Percentiles rank a stretch among this genome's conserved stretches.
Evolutionary conservation across 148 eudicot species (phyloP).

Genomic region (Silene conica): DNA sequence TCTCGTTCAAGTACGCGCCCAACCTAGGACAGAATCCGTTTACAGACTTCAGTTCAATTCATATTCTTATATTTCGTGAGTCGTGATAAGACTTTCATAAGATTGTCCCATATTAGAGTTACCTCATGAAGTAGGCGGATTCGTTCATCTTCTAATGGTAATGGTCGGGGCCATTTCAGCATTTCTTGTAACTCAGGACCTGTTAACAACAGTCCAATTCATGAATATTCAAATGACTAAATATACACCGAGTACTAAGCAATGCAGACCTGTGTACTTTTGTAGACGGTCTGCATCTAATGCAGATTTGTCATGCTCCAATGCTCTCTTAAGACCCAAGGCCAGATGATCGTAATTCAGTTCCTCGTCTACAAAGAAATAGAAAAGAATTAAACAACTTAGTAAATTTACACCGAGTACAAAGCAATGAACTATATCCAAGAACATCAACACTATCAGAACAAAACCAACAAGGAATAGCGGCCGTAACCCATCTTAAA

Average conservation of each 20-base stretch:
- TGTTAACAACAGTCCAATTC: slow-evolving; percentile 26
- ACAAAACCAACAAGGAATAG: neutral
- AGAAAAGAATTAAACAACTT: neutral
- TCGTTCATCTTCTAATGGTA: slow-evolving; percentile 82
- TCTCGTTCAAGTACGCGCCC: slow-evolving; percentile 69
- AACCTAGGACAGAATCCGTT: slow-evolving; percentile 42
- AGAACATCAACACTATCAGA: neutral
- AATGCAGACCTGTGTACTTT: slow-evolving; percentile 70
- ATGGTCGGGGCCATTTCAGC: slow-evolving; percentile 77
- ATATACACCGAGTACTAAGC: no score
- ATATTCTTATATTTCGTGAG: no score
- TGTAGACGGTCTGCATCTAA: slow-evolving; percentile 81
- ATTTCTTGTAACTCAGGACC: slow-evolving; percentile 60
- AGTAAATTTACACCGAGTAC: neutral
- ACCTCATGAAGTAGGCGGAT: slow-evolving; percentile 81
- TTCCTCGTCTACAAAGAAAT: slow-evolving; percentile 51
- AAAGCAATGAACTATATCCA: neutral
- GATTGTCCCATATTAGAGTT: neutral
- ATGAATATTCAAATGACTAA: neutral
- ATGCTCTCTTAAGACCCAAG: slow-evolving; percentile 61
- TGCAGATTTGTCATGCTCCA: slow-evolving; percentile 68
- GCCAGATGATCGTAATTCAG: slow-evolving; percentile 74
- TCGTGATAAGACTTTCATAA: no score
- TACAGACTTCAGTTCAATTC: neutral
- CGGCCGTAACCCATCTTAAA: neutral